Evolutionary conservation across 2,329 filamentous ascomycete genomes (phyloP), one percentile per base, ranked within the genome.

Genomic region (Rutstroemia sp.): DNA sequence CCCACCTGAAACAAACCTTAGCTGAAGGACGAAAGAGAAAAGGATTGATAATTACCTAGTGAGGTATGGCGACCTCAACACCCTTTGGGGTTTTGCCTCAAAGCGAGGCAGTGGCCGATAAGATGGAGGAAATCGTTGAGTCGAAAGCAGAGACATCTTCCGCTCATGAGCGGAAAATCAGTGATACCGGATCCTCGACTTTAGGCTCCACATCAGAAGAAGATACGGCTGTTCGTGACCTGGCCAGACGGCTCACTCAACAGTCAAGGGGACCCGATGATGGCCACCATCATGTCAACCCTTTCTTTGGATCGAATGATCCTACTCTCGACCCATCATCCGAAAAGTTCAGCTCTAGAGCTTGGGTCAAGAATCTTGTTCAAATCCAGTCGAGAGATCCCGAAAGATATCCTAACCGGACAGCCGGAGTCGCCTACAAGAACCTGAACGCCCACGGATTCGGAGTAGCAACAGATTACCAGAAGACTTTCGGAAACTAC

Each of bases 401-500:
- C 71, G 59, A 77, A 79, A 57, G 83, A 49, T 60, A 60, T 47
- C 56, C 58, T 10, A 49, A 41, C 19, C 49, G 58, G 42, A 60
- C 58, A 17, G 56, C 58, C 30, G 58, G 58, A 30, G 7, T 60
- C 17, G 51, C 58, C 17, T 60, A 60, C 19, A 58, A 51, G 27
- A 53, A 56, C 21, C 46, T 60, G 37, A 58, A 53, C 27, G 56
- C 48, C 4, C 52, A 60, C 51, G 58, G 58, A n/a, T 60, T 58
- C 38, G 58, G 58, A 30, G 38, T 48, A 30, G 16, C 58, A 19
- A 60, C 58, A 10, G 58, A 60, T 41, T 60, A 60, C 8, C 86
- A 89, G 67, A 84, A 71, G 77, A 84, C 77, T 61, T 81, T 87
- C 30, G 73, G 71, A 60, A 87, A 86, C 62, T 73, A 85, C 56